phyloP scores from a whole-genome alignment of 2,329 filamentous ascomycete genomes.

The Aureobasidium sp. region DNA sequence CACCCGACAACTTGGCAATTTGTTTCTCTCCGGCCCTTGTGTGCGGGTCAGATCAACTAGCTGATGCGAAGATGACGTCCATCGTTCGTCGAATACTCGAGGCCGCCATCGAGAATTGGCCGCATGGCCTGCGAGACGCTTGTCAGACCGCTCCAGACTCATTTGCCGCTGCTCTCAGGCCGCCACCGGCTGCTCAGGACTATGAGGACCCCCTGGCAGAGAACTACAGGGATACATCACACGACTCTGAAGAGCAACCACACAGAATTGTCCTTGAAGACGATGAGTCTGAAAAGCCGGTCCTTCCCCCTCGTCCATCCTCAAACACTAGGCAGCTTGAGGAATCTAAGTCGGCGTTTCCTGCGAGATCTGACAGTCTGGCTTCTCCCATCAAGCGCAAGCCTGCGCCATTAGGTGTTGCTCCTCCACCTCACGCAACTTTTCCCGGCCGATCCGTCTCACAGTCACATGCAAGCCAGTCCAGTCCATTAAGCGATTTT shows the following conservation, averaged over 20 bases:
- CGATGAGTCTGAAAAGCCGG: slow-evolving; percentile 21
- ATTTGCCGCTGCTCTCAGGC: slow-evolving; percentile 34
- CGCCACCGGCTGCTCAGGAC: slow-evolving; percentile 34
- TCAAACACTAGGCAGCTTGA: neutral
- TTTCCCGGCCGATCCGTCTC: slow-evolving; percentile 1
- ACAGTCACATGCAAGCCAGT: slow-evolving; percentile 23
- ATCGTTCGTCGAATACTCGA: slow-evolving; percentile 45
- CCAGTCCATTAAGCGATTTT: neutral
- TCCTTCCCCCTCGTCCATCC: slow-evolving; percentile 16
- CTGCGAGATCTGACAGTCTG: slow-evolving; percentile 16
- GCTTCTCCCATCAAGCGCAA: slow-evolving; percentile 28
- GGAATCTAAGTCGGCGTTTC: neutral
- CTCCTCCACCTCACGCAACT: slow-evolving; percentile 39
- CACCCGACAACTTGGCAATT: slow-evolving; percentile 45
- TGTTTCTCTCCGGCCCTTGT: slow-evolving; percentile 48
- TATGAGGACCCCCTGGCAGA: slow-evolving; percentile 44
- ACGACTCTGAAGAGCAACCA: slow-evolving; percentile 18
- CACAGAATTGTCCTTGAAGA: slow-evolving; percentile 39
- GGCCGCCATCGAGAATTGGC: slow-evolving; percentile 42
- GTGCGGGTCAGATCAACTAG: slow-evolving; percentile 46
- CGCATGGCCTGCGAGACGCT: slow-evolving; percentile 35
- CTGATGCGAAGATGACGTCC: slow-evolving; percentile 48
- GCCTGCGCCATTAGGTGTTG: slow-evolving; percentile 34
- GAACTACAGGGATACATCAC: neutral
- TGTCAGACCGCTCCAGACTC: slow-evolving; percentile 33